These are phyloP conservation scores for Zasmidium citrigriseum DNA, from an alignment of 2,329 filamentous ascomycete species.

Conservation along the genomic window DNA sequence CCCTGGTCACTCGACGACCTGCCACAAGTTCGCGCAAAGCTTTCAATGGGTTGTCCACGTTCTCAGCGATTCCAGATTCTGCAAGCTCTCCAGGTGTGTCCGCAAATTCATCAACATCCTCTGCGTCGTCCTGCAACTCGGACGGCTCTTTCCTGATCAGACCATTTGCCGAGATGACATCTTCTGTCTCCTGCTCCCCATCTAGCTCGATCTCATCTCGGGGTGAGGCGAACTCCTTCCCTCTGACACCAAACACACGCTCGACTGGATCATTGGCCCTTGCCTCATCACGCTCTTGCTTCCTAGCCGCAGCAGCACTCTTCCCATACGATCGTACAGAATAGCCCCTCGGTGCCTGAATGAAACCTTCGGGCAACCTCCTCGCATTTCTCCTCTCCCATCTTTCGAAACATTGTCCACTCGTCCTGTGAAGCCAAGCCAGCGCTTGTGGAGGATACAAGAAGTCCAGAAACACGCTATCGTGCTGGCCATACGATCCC, in stretches of 20 bases:
- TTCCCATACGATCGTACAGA: slow-evolving; percentile 20
- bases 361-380: slow-evolving; percentile 28
- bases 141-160: background rate
- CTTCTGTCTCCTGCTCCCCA: background rate
- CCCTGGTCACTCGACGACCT: background rate
- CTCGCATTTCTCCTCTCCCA: slow-evolving; percentile 30
- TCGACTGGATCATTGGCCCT: background rate
- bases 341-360: slow-evolving; percentile 29
- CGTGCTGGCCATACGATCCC: background rate
- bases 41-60: background rate
- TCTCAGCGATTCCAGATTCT: background rate
- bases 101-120: background rate
- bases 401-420: slow-evolving; percentile 24
- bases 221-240: background rate
- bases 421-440: slow-evolving; percentile 35
- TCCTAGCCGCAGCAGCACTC: background rate
- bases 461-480: slow-evolving; percentile 45
- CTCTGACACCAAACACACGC: background rate
- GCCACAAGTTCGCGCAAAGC: background rate
- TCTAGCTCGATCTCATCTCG: background rate
- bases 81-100: slow-evolving; percentile 4
- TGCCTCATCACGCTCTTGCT: background rate
- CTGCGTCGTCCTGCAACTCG: background rate
- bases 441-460: slow-evolving; percentile 49
- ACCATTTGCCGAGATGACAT: slow-evolving; percentile 10